These are phyloP conservation scores for Funneliformis mosseae DNA, from an alignment of 192 early-diverging fungal species.

Conservation along the genomic window DNA sequence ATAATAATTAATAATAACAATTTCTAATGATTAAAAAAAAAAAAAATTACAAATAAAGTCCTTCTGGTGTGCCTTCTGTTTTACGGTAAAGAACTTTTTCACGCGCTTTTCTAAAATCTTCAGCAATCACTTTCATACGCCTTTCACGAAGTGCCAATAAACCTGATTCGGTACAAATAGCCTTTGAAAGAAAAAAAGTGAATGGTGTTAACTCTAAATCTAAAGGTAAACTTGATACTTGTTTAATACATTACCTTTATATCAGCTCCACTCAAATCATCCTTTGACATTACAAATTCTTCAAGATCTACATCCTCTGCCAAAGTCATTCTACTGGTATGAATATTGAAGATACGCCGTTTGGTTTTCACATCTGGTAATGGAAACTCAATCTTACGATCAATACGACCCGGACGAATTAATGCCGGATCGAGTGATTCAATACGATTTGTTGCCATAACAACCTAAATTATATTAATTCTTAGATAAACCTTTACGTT, in stretches of 20 bases:
- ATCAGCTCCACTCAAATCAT: constrained; percentile 97
- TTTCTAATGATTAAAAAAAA: not conserved
- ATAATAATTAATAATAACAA: no score
- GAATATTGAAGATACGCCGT: constrained; percentile 96
- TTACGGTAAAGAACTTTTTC: constrained; percentile 99
- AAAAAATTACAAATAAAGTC: constrained; percentile 76
- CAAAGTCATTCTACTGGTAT: constrained; percentile 93
- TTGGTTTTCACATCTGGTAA: constrained; percentile 95
- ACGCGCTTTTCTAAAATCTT: constrained; percentile 97
- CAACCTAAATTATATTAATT: constrained; percentile 56
- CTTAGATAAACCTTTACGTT: not conserved
- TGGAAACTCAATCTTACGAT: constrained; percentile 99
- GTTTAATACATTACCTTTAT: constrained; percentile 69
- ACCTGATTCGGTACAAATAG: constrained; percentile 99
- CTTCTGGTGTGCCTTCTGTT: constrained; percentile 98
- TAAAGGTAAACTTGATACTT: not conserved
- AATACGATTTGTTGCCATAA: constrained; percentile 99
- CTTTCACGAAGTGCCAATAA: constrained; percentile 95
- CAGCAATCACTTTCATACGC: constrained; percentile 97
- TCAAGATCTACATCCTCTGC: constrained; percentile 97
- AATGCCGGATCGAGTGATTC: constrained; percentile 97
- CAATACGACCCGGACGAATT: constrained; percentile 96
- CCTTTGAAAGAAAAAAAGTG: constrained; percentile 48
- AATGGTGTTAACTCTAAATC: not conserved
- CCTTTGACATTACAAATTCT: constrained; percentile 99